Conservation (phyloP, 2,329 filamentous ascomycete genomes). For the Penicillium sp. region DNA sequence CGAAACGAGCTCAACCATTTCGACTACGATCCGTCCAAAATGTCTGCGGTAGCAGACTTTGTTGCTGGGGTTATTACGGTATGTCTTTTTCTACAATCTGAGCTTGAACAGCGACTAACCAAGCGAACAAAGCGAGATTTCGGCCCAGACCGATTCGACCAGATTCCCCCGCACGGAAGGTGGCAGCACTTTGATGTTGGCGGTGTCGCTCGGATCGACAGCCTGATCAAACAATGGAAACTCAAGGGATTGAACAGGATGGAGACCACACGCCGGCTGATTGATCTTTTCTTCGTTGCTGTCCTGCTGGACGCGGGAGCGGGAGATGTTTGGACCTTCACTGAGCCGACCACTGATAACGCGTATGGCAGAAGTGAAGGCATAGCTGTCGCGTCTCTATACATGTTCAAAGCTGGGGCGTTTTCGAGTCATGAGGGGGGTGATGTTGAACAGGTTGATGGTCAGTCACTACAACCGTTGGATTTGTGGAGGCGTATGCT, state of each 20-base stretch:
- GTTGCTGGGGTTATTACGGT: constrained; percentile 50
- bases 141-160: constrained; percentile 49
- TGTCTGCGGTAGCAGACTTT: constrained; percentile 46
- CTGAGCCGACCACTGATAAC: constrained; percentile 38
- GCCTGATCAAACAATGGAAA: constrained; percentile 51
- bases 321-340: constrained; percentile 52
- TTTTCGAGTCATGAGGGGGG: constrained; percentile 34
- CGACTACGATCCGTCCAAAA: constrained; percentile 40
- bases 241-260: constrained; percentile 42
- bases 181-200: constrained; percentile 67
- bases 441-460: constrained; percentile 35
- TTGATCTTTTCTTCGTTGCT: constrained; percentile 64
- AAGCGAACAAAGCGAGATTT: constrained; percentile 49
- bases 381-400: constrained; percentile 53
- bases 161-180: constrained; percentile 58
- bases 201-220: constrained; percentile 51
- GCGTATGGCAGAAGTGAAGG: constrained; percentile 51
- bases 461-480: constrained; percentile 22
- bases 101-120: background rate
- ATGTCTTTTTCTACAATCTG: background rate
- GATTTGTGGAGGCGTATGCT: background rate
- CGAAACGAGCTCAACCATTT: constrained; percentile 46
- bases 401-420: constrained; percentile 52
- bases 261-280: constrained; percentile 56
- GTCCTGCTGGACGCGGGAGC: constrained; percentile 60